Evolutionary conservation across 352 stramenopile genomes (phyloP).

Genomic region (Globisporangium polare): DNA sequence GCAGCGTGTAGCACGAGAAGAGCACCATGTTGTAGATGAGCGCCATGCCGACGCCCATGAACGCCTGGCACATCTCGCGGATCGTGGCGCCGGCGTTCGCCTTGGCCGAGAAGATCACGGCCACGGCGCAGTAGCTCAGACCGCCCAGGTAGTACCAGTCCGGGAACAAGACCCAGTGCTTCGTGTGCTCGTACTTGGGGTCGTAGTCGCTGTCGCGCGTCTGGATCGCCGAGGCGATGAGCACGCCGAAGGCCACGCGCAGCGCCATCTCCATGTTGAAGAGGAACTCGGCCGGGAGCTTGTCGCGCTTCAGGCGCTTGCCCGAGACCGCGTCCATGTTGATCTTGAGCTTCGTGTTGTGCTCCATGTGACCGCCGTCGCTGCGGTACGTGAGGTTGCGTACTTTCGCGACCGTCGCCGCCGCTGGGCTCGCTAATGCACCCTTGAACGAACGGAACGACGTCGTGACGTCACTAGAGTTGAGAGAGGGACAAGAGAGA

Average conservation of each 20-base stretch:
- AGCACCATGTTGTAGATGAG: slow-evolving; percentile 77
- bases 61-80: slow-evolving; percentile 67
- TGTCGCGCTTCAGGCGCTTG: not conserved
- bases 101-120: slow-evolving; percentile 67
- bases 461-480: not conserved
- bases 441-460: not conserved
- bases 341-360: not conserved
- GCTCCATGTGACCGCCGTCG: not conserved
- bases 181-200: slow-evolving; percentile 33
- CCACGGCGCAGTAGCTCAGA: slow-evolving; percentile 73
- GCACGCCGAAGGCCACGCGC: slow-evolving; percentile 58
- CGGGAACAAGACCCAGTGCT: slow-evolving; percentile 74
- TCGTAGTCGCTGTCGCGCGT: slow-evolving; percentile 49
- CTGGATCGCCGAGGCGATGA: slow-evolving; percentile 68
- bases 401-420: not conserved
- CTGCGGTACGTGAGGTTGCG: not conserved
- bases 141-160: slow-evolving; percentile 62
- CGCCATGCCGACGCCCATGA: slow-evolving; percentile 71
- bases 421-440: not conserved
- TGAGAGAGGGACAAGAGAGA: not conserved
- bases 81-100: slow-evolving; percentile 71
- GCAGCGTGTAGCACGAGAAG: slow-evolving; percentile 38
- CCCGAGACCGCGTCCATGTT: not conserved
- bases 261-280: slow-evolving; percentile 69
- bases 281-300: slow-evolving; percentile 37